A percentile compares a stretch with the other conserved stretches of the same genome.
Conservation (phyloP, 768 basidiomycete species). For the Kwoniella heveanensis region DNA sequence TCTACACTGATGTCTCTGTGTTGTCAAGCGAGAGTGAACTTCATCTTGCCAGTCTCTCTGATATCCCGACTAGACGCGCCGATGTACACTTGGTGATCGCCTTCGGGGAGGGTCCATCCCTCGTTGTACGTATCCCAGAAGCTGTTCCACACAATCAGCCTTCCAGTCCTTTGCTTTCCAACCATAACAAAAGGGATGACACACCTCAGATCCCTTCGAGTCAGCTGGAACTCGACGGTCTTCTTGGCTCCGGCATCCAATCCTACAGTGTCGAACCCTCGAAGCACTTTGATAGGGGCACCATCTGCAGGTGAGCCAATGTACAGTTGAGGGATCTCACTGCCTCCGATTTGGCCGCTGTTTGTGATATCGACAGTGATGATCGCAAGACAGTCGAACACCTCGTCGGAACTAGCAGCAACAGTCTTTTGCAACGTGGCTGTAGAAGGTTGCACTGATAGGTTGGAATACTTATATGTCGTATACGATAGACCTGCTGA, state of each 20-base stretch:
- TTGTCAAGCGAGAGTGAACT: too few species aligned
- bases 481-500: conserved; percentile 13
- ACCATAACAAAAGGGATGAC: neutral
- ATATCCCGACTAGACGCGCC: conserved; percentile 14
- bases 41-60: conserved; percentile 4
- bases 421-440: neutral
- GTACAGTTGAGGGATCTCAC: conserved; percentile 12
- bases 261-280: conserved; percentile 12
- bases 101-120: conserved; percentile 11
- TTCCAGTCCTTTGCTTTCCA: too few species aligned
- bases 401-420: neutral
- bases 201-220: conserved; percentile 14
- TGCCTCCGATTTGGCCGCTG: conserved; percentile 5
- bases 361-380: conserved; percentile 12
- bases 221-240: conserved; percentile 9
- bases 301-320: conserved; percentile 17
- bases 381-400: conserved; percentile 11
- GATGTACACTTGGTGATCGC: conserved; percentile 12
- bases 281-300: conserved; percentile 7
- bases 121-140: too few species aligned
- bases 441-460: conserved; percentile 6
- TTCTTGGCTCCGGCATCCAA: conserved; percentile 5
- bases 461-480: conserved; percentile 14
- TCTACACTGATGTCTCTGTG: too few species aligned
- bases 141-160: too few species aligned